Evolutionary conservation across 1,284 basidiomycete genomes (phyloP).

Genomic region (Ganoderma resinaceum): DNA sequence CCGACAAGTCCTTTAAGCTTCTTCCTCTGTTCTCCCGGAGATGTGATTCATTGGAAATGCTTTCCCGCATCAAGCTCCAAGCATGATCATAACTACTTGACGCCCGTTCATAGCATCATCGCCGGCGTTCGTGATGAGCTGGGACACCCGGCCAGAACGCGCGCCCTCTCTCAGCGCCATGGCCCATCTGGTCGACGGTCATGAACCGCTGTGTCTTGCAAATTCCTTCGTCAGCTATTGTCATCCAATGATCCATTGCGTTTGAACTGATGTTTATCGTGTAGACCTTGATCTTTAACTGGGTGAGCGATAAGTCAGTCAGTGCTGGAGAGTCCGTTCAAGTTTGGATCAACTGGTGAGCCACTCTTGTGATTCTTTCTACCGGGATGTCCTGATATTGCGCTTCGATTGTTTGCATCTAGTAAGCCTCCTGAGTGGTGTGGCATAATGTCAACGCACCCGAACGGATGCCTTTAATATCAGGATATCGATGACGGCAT

Average conservation of each 20-base stretch:
- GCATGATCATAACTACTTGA: not conserved
- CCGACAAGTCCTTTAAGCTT: no score
- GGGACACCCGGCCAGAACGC: not conserved
- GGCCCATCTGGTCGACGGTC: no score
- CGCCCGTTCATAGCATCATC: no score
- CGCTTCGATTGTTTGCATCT: not conserved
- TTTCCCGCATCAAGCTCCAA: not conserved
- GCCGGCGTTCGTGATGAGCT: no score
- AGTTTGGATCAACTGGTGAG: not conserved
- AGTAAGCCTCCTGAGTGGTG: not conserved
- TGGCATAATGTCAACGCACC: not conserved
- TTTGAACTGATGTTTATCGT: no score
- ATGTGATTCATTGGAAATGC: not conserved
- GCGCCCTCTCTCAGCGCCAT: no score
- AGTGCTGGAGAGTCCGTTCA: no score
- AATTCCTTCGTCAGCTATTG: not conserved
- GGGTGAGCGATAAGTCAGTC: not conserved
- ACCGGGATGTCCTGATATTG: not conserved
- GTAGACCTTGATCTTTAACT: not conserved
- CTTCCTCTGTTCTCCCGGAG: not conserved
- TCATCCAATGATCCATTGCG: not conserved
- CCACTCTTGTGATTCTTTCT: not conserved
- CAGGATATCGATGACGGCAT: not conserved
- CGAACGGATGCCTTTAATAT: not conserved
- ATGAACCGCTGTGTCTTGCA: no score